phyloP scores from a whole-genome alignment of 208 protist genomes.

The Trypanosoma conorhini region DNA sequence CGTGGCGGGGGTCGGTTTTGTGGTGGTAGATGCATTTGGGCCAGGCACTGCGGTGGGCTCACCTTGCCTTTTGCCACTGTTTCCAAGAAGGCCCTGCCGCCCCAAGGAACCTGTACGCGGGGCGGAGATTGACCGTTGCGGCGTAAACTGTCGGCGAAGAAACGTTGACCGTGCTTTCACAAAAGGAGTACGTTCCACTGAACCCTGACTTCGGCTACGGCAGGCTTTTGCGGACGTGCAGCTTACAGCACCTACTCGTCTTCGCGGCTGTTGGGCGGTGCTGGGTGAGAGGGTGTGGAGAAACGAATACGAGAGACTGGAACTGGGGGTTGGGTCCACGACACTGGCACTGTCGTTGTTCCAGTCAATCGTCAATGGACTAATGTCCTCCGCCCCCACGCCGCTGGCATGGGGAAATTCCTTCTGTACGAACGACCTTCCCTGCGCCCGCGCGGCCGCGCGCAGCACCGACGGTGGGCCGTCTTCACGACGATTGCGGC shows the following conservation, averaged over 20 bases:
- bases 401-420: neutral
- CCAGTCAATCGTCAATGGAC: conserved; percentile 16
- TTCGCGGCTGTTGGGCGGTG: neutral
- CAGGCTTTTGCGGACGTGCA: neutral
- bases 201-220: neutral
- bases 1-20: neutral
- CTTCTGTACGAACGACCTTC: neutral
- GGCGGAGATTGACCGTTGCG: neutral
- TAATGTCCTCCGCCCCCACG: neutral
- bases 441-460: neutral
- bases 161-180: conserved; percentile 13
- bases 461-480: neutral
- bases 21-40: neutral
- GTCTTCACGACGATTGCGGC: neutral
- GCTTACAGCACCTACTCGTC: neutral
- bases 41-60: too few relatives aligned
- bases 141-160: conserved; percentile 2
- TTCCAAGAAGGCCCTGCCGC: neutral
- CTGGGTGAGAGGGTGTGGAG: neutral
- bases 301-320: neutral
- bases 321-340: neutral
- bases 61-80: neutral
- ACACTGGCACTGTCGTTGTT: conserved; percentile 3
- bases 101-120: neutral
- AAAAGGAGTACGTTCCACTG: conserved; percentile 4